Conservation (phyloP, 2,329 filamentous ascomycete genomes). For the Fusarium subtropicale region DNA sequence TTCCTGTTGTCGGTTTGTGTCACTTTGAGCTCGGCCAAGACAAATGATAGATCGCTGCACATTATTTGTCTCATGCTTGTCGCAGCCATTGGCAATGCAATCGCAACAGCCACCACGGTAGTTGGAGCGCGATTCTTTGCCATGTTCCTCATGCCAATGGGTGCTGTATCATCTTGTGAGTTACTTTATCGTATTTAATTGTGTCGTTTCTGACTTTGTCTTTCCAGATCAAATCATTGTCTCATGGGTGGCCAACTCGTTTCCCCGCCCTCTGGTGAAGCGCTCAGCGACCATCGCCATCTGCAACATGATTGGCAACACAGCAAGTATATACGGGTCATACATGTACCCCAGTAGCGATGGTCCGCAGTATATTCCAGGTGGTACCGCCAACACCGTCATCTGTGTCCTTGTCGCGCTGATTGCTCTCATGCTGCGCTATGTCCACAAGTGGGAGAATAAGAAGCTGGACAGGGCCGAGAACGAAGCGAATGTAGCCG, state of each 20-base stretch:
- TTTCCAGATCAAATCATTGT: slow-evolving; percentile 67
- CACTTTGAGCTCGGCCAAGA: slow-evolving; percentile 65
- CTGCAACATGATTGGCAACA: slow-evolving; percentile 75
- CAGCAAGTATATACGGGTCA: slow-evolving; percentile 59
- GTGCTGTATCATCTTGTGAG: slow-evolving; percentile 61
- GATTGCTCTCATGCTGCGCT: slow-evolving; percentile 64
- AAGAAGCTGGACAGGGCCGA: slow-evolving; percentile 64
- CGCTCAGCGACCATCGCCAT: slow-evolving; percentile 74
- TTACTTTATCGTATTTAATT: fast-evolving
- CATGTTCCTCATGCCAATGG: slow-evolving; percentile 71
- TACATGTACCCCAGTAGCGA: slow-evolving; percentile 60
- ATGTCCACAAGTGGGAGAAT: slow-evolving; percentile 70
- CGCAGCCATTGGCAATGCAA: slow-evolving; percentile 65
- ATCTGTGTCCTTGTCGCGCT: slow-evolving; percentile 71
- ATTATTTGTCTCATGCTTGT: slow-evolving; percentile 65
- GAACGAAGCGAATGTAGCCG: slow-evolving; percentile 25
- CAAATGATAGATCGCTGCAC: slow-evolving; percentile 67
- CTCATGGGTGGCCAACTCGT: slow-evolving; percentile 74
- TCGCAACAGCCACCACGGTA: slow-evolving; percentile 63
- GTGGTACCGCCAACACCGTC: slow-evolving; percentile 70
- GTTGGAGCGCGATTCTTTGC: slow-evolving; percentile 68
- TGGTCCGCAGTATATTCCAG: slow-evolving; percentile 60
- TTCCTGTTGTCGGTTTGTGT: slow-evolving; percentile 65
- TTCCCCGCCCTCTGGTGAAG: slow-evolving; percentile 76
- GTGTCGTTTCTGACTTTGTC: fast-evolving